A percentile compares a stretch with the other conserved stretches of the same genome.
These are phyloP conservation scores for Scheffersomyces stipitis DNA, from an alignment of 805 yeast species.

Conservation along the genomic window DNA sequence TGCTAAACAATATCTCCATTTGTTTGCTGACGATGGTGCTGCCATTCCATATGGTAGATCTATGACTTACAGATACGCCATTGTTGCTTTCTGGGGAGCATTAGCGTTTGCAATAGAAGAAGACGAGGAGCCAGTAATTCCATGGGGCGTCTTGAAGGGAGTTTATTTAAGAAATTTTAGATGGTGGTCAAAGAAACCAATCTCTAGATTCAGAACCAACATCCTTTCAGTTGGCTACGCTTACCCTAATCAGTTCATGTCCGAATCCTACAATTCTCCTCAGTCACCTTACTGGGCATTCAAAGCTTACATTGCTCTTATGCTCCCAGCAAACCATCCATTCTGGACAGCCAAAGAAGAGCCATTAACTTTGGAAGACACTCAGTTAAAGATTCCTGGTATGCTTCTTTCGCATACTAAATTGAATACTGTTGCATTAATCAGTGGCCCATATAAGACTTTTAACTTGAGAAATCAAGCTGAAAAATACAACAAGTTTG, in stretches of 20 bases:
- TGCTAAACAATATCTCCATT: constrained; percentile 20
- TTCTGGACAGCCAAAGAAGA: constrained; percentile 9
- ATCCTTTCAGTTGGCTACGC: constrained; percentile 10
- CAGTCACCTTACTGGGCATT: constrained; percentile 14
- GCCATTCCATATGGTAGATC: constrained; percentile 12
- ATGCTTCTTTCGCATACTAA: constrained; percentile 9
- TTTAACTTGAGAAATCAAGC: constrained; percentile 6
- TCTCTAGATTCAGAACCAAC: constrained; percentile 6
- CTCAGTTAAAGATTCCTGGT: constrained; percentile 5
- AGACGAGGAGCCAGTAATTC: constrained; percentile 6
- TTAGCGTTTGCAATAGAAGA: constrained; percentile 2
- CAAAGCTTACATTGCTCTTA: constrained; percentile 9
- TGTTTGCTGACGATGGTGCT: constrained; percentile 14
- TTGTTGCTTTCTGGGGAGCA: constrained; percentile 12
- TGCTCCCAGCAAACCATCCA: constrained; percentile 8
- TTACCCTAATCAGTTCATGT: constrained; percentile 11
- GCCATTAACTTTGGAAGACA: constrained; percentile 3
- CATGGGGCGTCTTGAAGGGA: constrained; percentile 11
- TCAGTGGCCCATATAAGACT: constrained; percentile 7
- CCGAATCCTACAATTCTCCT: constrained; percentile 11
- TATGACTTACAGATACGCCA: constrained; percentile 11
- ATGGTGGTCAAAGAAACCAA: constrained; percentile 11
- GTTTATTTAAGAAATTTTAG: constrained; percentile 6
- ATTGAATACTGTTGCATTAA: constrained; percentile 8
- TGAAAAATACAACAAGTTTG: constrained; percentile 12